phyloP scores from a whole-genome alignment of 2,329 filamentous ascomycete genomes.

The Ustulina deusta region DNA sequence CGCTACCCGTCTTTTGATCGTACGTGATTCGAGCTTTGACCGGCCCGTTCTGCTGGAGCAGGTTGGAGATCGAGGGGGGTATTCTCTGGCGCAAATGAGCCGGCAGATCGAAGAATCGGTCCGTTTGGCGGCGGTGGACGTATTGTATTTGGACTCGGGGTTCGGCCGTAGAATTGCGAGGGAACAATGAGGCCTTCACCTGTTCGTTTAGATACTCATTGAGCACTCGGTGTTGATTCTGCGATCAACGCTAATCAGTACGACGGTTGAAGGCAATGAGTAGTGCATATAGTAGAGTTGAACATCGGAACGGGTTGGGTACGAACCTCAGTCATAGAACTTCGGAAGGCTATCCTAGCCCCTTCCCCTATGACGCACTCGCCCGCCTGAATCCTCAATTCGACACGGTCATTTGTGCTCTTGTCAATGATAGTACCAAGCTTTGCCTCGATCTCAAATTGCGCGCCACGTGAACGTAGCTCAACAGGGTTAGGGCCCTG shows the following conservation, averaged over 20 bases:
- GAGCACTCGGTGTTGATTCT: conserved; percentile 84
- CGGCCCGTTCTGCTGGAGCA: conserved; percentile 67
- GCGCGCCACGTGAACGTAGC: conserved; percentile 72
- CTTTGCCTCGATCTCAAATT: conserved; percentile 95
- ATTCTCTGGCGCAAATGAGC: conserved; percentile 68
- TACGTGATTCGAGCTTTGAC: conserved; percentile 79
- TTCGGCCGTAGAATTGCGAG: conserved; percentile 62
- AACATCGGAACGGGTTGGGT: conserved; percentile 9
- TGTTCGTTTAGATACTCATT: conserved; percentile 86
- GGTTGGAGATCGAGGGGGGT: conserved; percentile 71
- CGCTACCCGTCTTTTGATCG: conserved; percentile 76
- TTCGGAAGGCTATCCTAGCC: conserved; percentile 77
- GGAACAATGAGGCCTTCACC: conserved; percentile 69
- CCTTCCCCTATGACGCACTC: conserved; percentile 76
- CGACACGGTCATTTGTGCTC: conserved; percentile 75
- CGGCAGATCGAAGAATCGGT: conserved; percentile 85
- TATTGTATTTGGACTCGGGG: conserved; percentile 77
- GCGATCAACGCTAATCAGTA: conserved; percentile 23
- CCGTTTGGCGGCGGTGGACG: conserved; percentile 82
- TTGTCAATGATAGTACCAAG: conserved; percentile 84
- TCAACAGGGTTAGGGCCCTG: conserved; percentile 73
- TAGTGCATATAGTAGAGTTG: not conserved
- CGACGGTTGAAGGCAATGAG: not conserved
- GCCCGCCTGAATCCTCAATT: conserved; percentile 71
- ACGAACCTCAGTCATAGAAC: conserved; percentile 88